Percentiles rank a stretch among this genome's conserved stretches.
Evolutionary conservation across 306 rosid genomes (phyloP).

Genomic region (Vigna angularis): DNA sequence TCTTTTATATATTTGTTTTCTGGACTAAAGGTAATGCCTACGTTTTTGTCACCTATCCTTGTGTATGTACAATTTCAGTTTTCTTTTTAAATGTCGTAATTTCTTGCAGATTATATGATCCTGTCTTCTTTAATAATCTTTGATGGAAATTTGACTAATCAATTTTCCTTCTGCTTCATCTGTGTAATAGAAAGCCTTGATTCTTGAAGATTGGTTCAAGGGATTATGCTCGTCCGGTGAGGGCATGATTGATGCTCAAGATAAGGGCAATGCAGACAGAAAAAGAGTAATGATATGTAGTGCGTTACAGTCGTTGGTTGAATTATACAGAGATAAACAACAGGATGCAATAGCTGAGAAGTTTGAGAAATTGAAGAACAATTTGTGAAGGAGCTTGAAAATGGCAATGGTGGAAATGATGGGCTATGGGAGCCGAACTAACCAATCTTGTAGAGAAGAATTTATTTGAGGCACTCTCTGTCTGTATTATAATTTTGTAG

Average conservation of each 20-base stretch:
- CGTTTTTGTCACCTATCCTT: not conserved
- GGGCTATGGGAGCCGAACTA: not conserved
- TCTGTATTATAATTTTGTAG: too few relatives aligned
- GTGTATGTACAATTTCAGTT: conserved; percentile 6
- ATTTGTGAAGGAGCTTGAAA: conserved; percentile 21
- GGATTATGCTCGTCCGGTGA: conserved; percentile 57
- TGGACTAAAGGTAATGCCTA: not conserved
- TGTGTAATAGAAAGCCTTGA: conserved; percentile 64
- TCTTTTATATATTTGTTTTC: not conserved
- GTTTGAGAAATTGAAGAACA: conserved; percentile 66
- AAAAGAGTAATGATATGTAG: conserved; percentile 73
- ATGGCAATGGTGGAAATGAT: conserved; percentile 16
- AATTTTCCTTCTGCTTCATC: conserved; percentile 19
- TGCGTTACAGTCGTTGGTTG: conserved; percentile 68
- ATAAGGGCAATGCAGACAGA: conserved; percentile 52
- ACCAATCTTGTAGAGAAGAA: not conserved
- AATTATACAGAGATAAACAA: conserved; percentile 64
- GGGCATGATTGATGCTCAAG: conserved; percentile 53
- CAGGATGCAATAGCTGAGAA: conserved; percentile 58
- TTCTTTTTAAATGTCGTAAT: not conserved
- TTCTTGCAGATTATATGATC: conserved; percentile 24
- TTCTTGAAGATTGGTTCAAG: conserved; percentile 88
- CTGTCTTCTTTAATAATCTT: conserved; percentile 20
- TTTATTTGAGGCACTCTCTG: conserved; percentile 27
- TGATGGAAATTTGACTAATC: conserved; percentile 18